Percentiles rank a stretch among this genome's conserved stretches.
phyloP scores from a whole-genome alignment of 306 rosid genomes.

The Vigna trinervia region DNA sequence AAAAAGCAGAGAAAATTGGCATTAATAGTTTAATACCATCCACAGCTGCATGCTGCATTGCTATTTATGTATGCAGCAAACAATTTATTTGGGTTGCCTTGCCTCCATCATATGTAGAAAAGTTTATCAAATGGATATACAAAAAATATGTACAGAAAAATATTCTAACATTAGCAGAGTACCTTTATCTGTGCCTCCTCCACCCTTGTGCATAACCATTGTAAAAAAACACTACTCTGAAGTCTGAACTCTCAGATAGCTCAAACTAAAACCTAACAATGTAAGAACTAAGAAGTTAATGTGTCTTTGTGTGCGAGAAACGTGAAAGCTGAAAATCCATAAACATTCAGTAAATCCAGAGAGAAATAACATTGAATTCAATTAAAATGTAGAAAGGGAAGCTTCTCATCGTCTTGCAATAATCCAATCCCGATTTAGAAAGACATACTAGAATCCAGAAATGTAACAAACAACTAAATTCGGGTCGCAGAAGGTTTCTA shows the following conservation, averaged over 20 bases:
- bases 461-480: constrained; percentile 26
- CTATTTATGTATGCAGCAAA: constrained; percentile 10
- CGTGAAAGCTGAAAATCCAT: not conserved
- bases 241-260: constrained; percentile 2
- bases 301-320: not conserved
- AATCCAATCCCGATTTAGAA: constrained; percentile 4
- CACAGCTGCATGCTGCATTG: not conserved
- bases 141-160: not conserved
- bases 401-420: constrained; percentile 35
- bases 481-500: constrained; percentile 34
- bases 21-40: not conserved
- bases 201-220: not conserved
- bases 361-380: constrained; percentile 20
- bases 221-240: not conserved
- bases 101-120: constrained; percentile 3
- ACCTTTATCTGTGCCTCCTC: not conserved
- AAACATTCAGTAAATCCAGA: constrained; percentile 3
- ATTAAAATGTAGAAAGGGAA: constrained; percentile 14
- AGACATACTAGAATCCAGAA: constrained; percentile 34
- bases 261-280: constrained; percentile 31
- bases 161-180: not conserved
- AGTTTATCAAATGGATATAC: not conserved
- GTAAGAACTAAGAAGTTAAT: not conserved
- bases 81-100: constrained; percentile 7
- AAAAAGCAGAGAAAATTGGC: constrained; percentile 9